Base-by-base conservation (phyloP, 1,284 basidiomycete genomes). In the Macrocystidia cucumis region DNA sequence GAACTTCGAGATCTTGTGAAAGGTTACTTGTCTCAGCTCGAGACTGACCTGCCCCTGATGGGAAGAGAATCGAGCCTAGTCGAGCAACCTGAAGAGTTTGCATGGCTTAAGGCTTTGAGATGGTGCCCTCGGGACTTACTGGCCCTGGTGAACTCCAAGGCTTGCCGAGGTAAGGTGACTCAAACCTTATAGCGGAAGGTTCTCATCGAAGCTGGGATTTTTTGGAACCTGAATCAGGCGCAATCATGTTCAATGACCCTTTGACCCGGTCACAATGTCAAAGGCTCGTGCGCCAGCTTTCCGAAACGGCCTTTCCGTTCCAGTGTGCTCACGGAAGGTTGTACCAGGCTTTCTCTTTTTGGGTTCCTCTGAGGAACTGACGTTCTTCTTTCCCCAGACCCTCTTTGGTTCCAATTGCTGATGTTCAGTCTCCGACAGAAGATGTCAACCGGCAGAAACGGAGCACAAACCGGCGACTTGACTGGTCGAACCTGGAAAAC, bases 181-280 rank as follows among this genome's bases (percentile, higher is more conserved):
- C 8, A 26, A 30, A 18, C 14, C 39, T 24, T 25, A 32, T 20
- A 14, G 33, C n/a, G n/a, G n/a, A n/a, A n/a, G 14, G 20, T n/a
- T 14, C 20, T 31, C 6, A 18, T 36, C n/a, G 12, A n/a, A 27
- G 13, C 34, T 34, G 29, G 44, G 24, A 20, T 27, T 17, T 24
- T 18, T 18, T 22, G n/a, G n/a, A n/a, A n/a, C 12, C 32, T 17
- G n/a, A 41, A 41, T 22, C 52, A 92, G 90, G 89, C 32, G 90
- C 92, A 0, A 87, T 96, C 57, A 97, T 98, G 93, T 98, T 98
- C 67, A 92, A 91, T 47, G 93, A 97, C 54, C 42, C 65, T 1
- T 67, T 98, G 32, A 73, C 65, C 11, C 37, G 59, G 2, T 67
- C 71, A 22, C 89, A 95, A 51, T 89, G 88, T 54, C 54, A 69